These are phyloP conservation scores for Leptodermis oblonga DNA, from an alignment of 257 asterid genomes.

Conservation along the genomic window DNA sequence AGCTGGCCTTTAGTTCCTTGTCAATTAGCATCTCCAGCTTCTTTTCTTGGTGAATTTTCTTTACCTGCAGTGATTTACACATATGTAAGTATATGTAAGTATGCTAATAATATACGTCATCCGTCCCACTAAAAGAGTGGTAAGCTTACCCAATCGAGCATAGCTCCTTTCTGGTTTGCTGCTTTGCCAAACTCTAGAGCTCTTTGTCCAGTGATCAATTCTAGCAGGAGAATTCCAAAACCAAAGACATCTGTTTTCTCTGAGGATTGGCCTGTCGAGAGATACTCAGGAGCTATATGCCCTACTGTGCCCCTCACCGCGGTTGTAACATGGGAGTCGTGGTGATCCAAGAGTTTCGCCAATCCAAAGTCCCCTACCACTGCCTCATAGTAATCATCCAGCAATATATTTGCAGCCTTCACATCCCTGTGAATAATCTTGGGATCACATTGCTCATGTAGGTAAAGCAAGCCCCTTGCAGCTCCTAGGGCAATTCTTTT, in stretches of 20 bases:
- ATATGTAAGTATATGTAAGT: too few species aligned
- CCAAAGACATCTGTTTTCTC: slow-evolving; percentile 97
- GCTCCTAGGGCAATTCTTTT: slow-evolving; percentile 88
- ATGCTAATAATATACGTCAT: too few species aligned
- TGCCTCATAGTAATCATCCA: slow-evolving; percentile 82
- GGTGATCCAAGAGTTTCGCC: slow-evolving; percentile 93
- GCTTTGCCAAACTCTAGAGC: slow-evolving; percentile 93
- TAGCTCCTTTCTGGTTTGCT: slow-evolving; percentile 83
- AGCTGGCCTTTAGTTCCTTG: slow-evolving; percentile 53
- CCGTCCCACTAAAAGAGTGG: too few species aligned
- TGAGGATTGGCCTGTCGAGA: slow-evolving; percentile 97
- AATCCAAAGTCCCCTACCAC: slow-evolving; percentile 95
- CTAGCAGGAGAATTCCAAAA: slow-evolving; percentile 82
- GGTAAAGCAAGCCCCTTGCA: slow-evolving; percentile 84
- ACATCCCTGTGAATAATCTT: slow-evolving; percentile 97
- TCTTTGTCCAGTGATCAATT: slow-evolving; percentile 90
- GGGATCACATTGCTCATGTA: slow-evolving; percentile 96
- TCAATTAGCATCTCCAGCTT: slow-evolving; percentile 80
- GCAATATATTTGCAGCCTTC: slow-evolving; percentile 92
- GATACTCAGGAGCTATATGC: slow-evolving; percentile 91
- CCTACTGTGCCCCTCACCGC: slow-evolving; percentile 99
- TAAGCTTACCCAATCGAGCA: slow-evolving; percentile 94
- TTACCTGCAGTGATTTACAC: slow-evolving; percentile 58
- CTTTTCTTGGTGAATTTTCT: slow-evolving; percentile 80
- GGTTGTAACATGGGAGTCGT: slow-evolving; percentile 85